These are phyloP conservation scores for Myriangium duriaei DNA, from an alignment of 2,329 filamentous ascomycete species.

Conservation along the genomic window DNA sequence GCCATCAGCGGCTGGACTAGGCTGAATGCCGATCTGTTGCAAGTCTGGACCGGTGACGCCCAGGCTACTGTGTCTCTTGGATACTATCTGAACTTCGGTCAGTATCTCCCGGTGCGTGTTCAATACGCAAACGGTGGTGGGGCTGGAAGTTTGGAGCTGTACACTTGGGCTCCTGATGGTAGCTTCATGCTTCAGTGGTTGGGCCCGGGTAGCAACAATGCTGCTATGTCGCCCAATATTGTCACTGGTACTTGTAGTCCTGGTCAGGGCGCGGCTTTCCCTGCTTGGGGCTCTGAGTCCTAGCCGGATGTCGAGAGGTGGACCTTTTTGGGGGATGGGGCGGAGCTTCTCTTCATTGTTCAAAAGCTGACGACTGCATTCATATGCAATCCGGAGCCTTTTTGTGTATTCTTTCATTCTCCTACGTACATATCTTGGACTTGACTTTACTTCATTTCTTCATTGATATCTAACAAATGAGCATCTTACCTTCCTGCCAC, in stretches of 20 bases:
- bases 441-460: no score
- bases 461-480: no score
- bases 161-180: conserved; percentile 9
- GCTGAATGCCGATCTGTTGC: conserved; percentile 10
- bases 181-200: conserved; percentile 3
- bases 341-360: no score
- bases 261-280: conserved; percentile 10
- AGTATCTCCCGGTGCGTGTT: conserved; percentile 9
- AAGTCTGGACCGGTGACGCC: conserved; percentile 11
- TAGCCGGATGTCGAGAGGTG: no score
- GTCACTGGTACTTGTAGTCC: conserved; percentile 9
- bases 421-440: no score
- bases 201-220: conserved; percentile 2
- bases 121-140: conserved; percentile 12
- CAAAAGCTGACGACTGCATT: no score
- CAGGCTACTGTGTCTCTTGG: conserved; percentile 10
- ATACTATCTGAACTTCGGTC: conserved; percentile 8
- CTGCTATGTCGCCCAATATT: conserved; percentile 9
- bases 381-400: no score
- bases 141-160: conserved; percentile 11
- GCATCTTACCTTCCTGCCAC: no score
- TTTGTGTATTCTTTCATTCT: no score
- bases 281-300: conserved; percentile 11
- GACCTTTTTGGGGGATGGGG: no score
- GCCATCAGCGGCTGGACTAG: conserved; percentile 11